These are phyloP conservation scores for Castanea mollissima DNA, from an alignment of 306 rosid species.

Conservation along the genomic window DNA sequence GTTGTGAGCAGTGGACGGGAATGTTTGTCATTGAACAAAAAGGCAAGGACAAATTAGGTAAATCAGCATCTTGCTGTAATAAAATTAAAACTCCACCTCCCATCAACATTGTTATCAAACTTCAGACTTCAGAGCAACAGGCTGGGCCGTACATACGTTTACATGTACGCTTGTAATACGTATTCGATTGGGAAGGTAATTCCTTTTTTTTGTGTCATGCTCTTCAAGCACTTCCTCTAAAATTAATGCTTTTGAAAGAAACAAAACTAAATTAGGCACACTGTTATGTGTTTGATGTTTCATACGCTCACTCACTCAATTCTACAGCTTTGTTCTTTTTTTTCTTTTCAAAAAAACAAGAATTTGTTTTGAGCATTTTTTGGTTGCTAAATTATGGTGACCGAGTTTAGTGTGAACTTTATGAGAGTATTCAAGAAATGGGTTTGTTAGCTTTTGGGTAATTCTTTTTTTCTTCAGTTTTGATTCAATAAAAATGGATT, in stretches of 20 bases:
- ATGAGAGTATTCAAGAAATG: neutral
- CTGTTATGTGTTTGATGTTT: neutral
- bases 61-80: neutral
- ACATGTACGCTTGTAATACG: neutral
- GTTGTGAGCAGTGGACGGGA: no score
- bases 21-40: no score
- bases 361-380: neutral
- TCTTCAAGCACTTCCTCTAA: neutral
- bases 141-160: neutral
- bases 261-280: neutral
- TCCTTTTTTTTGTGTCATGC: neutral
- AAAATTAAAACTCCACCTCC: neutral
- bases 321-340: neutral
- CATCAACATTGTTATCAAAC: neutral
- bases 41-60: neutral
- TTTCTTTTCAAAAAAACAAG: neutral
- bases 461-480: constrained; percentile 14
- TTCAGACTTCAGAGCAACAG: neutral
- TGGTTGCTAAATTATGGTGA: neutral
- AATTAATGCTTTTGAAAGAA: neutral
- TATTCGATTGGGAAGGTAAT: neutral
- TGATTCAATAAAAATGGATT: constrained; percentile 38
- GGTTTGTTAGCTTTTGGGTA: constrained; percentile 2
- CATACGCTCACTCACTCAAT: neutral
- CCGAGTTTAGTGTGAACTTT: neutral